These are phyloP conservation scores for Termitomyces sp. DNA, from an alignment of 768 basidiomycete genomes.

Conservation along the genomic window DNA sequence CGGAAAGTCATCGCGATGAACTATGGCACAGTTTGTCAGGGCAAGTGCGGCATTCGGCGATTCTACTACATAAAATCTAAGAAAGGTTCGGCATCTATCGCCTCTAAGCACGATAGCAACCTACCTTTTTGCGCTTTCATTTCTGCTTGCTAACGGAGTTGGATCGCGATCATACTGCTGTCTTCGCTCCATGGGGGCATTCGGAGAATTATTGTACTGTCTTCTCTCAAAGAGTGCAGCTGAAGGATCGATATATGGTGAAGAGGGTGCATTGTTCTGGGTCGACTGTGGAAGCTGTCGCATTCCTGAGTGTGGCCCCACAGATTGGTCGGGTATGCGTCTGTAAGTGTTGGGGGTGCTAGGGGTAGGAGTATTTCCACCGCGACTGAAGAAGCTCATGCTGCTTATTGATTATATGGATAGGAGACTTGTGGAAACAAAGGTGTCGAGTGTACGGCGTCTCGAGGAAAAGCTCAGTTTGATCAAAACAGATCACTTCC, in stretches of 20 bases:
- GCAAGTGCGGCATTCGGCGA: conserved; percentile 68
- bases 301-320: conserved; percentile 28
- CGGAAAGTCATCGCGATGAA: conserved; percentile 71
- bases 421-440: neutral
- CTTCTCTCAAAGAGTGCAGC: conserved; percentile 45
- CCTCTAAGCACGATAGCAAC: neutral
- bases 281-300: conserved; percentile 34
- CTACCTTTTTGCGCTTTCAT: conserved; percentile 21
- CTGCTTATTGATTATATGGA: conserved; percentile 1
- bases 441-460: neutral
- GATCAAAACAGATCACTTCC: neutral
- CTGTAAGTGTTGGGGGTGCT: conserved; percentile 37
- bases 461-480: neutral
- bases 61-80: conserved; percentile 51
- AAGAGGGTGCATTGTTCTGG: conserved; percentile 33
- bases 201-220: conserved; percentile 45
- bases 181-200: conserved; percentile 44
- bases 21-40: conserved; percentile 76
- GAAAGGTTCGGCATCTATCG: conserved; percentile 7
- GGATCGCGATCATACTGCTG: conserved; percentile 34
- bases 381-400: conserved; percentile 48
- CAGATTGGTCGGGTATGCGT: conserved; percentile 30
- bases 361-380: conserved; percentile 29
- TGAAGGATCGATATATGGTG: conserved; percentile 50
- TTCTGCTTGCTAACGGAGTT: conserved; percentile 17